Base-by-base conservation (phyloP, 2,329 filamentous ascomycete species). In the Epichloe sp. region DNA sequence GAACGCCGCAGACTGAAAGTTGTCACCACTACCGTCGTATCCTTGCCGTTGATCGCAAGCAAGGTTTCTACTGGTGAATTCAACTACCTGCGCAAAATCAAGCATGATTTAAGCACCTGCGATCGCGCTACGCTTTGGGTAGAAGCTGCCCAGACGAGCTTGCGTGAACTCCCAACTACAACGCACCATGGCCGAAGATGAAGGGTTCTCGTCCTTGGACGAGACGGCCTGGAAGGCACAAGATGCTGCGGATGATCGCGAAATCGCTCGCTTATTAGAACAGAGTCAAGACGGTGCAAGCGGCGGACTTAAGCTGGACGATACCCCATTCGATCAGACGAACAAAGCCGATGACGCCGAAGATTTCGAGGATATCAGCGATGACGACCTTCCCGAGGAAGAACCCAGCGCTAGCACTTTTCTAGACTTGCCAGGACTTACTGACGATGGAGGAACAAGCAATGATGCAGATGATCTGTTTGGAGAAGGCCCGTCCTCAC, bases 341-440 rank as follows among this genome's bases (percentile, higher is more conserved):
- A 85, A 88, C 65, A 98, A 98, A 68, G 91, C 89, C 50, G 89
- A 89, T 54, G 87, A 97, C 68, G 93, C 93, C 41, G 71, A 93
- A 55, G 93, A 98, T 63, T 98, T 76, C 60, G 88, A 87, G 63
- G 88, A 95, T 62, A 90, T 97, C 55, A 85, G 85, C 57, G 91
- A 97, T 64, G 89, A 94, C 63, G 90, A 96, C 56, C 76, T 95
- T 7, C 85, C 88, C 11, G 88, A 93, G 6, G 88, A 93, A 56
- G 88, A 82, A 51, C 68, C 66, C 31, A 67, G 65, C 11, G 66
- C 63, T 5, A 66, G 63, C 48, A 61, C 64, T 15, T 74, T 71
- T 14, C 63, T 69, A 45, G 74, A 79, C 51, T 63, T 74, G n/a
- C 76, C 77, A 0, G 74, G 71, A 11, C 62, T 80, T 31, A 78